A percentile compares a stretch with the other conserved stretches of the same genome.
These are phyloP conservation scores for Quercus mongolica DNA, from an alignment of 306 rosid genomes.

Conservation along the genomic window DNA sequence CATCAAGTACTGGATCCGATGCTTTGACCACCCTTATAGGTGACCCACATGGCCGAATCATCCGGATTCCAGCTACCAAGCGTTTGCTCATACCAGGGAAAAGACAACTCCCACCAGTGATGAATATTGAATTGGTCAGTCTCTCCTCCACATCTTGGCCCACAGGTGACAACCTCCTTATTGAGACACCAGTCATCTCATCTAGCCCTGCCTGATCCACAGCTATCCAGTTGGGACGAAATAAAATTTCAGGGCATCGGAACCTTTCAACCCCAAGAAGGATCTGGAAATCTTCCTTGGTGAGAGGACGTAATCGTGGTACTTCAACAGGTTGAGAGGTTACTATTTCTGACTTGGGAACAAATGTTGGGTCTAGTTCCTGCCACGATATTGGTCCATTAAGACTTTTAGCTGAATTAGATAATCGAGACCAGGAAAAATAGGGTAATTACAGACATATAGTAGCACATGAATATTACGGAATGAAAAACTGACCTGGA, in stretches of 20 bases:
- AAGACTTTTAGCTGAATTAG: not conserved
- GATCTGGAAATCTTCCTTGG: conserved; percentile 83
- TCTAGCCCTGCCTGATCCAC: conserved; percentile 88
- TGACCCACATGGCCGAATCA: conserved; percentile 80
- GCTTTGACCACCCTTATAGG: conserved; percentile 75
- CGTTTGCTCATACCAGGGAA: conserved; percentile 80
- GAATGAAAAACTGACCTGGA: conserved; percentile 56
- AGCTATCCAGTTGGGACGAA: conserved; percentile 87
- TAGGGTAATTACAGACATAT: not conserved
- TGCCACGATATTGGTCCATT: conserved; percentile 31
- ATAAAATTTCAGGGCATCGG: conserved; percentile 89
- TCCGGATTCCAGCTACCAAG: conserved; percentile 77
- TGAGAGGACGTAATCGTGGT: conserved; percentile 57
- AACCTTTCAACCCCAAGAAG: conserved; percentile 82
- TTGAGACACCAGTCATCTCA: conserved; percentile 86
- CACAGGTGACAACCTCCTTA: conserved; percentile 66
- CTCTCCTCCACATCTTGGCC: conserved; percentile 48
- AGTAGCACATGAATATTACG: not conserved
- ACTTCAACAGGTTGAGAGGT: conserved; percentile 55
- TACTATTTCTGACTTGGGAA: conserved; percentile 58
- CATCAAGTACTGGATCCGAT: conserved; percentile 80
- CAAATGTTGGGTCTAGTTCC: conserved; percentile 85
- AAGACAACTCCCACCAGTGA: conserved; percentile 84
- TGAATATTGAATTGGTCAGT: conserved; percentile 62
- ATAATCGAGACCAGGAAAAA: not conserved